phyloP scores from a whole-genome alignment of 2,329 filamentous ascomycete genomes.

The Bipolaris victoriae region DNA sequence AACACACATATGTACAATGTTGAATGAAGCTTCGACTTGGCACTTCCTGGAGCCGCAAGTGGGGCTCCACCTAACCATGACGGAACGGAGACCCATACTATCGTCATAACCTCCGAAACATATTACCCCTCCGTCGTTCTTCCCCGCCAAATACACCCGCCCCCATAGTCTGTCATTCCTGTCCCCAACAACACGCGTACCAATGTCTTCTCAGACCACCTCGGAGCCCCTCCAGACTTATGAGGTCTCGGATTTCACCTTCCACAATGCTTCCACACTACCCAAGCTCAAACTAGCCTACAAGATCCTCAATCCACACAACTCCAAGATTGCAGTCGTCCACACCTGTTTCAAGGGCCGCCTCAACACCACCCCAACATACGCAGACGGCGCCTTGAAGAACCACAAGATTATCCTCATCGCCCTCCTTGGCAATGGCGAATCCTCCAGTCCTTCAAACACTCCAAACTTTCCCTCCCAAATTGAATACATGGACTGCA shows the following conservation, averaged over 20 bases:
- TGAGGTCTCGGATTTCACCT: conserved; percentile 26
- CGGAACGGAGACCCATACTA: conserved; percentile 7
- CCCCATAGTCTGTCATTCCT: background rate
- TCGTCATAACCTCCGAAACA: conserved; percentile 7
- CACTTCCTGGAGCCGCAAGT: conserved; percentile 8
- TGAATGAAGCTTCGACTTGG: background rate
- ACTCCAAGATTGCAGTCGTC: conserved; percentile 49
- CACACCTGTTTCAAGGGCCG: conserved; percentile 63
- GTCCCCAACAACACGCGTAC: background rate
- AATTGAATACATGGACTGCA: conserved; percentile 58
- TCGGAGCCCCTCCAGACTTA: conserved; percentile 20
- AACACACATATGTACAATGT: background rate
- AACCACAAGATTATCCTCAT: conserved; percentile 59
- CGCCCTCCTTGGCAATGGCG: conserved; percentile 60
- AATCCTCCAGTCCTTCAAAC: conserved; percentile 61
- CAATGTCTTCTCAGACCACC: conserved; percentile 20
- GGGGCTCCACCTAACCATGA: conserved; percentile 7
- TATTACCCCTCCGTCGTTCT: conserved; percentile 1
- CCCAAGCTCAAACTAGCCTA: conserved; percentile 28
- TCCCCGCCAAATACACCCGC: background rate
- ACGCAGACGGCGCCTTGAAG: conserved; percentile 52
- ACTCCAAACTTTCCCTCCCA: conserved; percentile 55
- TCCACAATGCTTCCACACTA: conserved; percentile 25
- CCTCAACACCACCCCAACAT: conserved; percentile 58
- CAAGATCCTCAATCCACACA: conserved; percentile 32